Conservation (phyloP, 176 grass and related monocot species). For the Alopecurus myosuroides region DNA sequence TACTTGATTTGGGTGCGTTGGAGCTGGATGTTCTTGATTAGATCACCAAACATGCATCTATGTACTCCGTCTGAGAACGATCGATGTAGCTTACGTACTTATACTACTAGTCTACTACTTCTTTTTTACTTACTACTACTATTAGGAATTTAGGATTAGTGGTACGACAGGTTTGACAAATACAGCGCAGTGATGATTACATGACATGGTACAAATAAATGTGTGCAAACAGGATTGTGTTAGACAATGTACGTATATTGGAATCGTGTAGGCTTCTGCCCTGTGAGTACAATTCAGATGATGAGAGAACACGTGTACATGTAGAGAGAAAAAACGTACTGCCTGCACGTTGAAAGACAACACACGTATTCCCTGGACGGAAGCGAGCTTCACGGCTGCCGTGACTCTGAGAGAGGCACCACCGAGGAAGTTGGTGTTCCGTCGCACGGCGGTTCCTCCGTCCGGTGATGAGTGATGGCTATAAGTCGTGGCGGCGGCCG, state of each 20-base stretch:
- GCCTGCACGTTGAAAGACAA: background rate
- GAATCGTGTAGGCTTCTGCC: background rate
- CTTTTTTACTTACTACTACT: no score
- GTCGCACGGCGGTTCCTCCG: background rate
- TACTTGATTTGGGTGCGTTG: background rate
- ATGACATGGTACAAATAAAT: no score
- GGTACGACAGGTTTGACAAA: constrained; percentile 17
- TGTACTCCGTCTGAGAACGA: background rate
- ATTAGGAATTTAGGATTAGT: background rate
- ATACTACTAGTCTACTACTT: no score
- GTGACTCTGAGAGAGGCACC: background rate
- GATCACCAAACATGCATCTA: constrained; percentile 6
- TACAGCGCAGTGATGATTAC: background rate
- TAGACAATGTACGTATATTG: no score
- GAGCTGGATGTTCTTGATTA: background rate
- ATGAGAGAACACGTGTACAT: background rate
- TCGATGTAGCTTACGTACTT: background rate
- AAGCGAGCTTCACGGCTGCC: background rate
- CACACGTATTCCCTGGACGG: background rate
- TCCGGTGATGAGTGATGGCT: background rate
- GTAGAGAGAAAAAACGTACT: background rate
- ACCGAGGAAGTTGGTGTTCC: background rate
- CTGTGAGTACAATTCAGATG: background rate
- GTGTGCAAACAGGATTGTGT: no score
- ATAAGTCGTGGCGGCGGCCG: constrained; percentile 29